Base-by-base conservation (phyloP, 345 rosid species). In the Acer saccharum region DNA sequence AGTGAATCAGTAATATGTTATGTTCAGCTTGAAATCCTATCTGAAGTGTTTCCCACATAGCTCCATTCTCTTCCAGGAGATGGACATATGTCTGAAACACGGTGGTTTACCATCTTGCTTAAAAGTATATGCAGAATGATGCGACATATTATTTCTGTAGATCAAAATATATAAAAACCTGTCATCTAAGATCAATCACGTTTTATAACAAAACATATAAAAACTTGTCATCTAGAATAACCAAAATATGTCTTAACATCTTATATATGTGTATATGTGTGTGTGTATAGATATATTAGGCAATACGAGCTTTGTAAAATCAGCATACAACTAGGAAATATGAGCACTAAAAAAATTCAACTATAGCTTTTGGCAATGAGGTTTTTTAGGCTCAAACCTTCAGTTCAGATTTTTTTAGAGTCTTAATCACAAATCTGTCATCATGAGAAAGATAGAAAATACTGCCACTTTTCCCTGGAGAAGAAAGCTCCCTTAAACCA, bases 401-500 rank as follows among this genome's bases (percentile, higher is more conserved):
- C 83, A 95, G 88, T 85, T 95, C 98, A 20, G 88, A 80, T 75
- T 82, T 87, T 80, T 89, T 95, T 77, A 95, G 83, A 18, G 99
- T 95, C 89, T 95, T 95, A 73, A 95, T 92, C 79, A 95, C 92
- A 84, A 95, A 95, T 91, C 94, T 92, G 81, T 89, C 89, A 55
- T 95, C 97, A 44, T 84, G 96, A 70, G 99, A 95, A 75, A 91
- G 92, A 86, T 89, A 95, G 84, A 95, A 95, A 75, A 95, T 85
- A 77, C 99, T 95, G 89, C 98, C 99, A 75, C 99, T 95, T 89
- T 95, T 95, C 74, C 99, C 98, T 0, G 99, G 86, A 71, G 99
- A 93, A 78, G 89, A 84, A 85, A 90, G 76, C 84, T 91, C 97
- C 75, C 87, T 90, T 17, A 95, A 88, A 80, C 97, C 98, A 83